Conservation (phyloP, 208 protist genomes). For the Borovskyia barvae region DNA sequence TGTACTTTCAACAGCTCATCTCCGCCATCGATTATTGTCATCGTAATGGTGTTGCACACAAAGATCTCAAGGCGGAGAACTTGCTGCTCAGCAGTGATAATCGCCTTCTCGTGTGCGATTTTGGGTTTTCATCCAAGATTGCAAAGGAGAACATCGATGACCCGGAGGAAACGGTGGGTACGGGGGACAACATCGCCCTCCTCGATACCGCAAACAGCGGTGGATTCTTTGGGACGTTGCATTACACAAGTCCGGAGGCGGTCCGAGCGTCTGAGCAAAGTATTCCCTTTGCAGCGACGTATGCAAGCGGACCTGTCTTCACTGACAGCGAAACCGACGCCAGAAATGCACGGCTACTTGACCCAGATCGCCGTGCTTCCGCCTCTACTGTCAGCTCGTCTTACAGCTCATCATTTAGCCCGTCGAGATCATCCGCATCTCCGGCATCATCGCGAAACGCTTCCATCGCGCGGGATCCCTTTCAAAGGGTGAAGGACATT, state of each 20-base stretch:
- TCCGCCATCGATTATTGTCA: conserved; percentile 94
- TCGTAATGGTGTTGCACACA: conserved; percentile 79
- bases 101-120: conserved; percentile 86
- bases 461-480: not conserved
- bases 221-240: conserved; percentile 65
- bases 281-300: not conserved
- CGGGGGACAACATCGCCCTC: conserved; percentile 33
- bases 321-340: too few relatives aligned
- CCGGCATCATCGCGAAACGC: conserved; percentile 10
- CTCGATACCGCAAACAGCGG: conserved; percentile 30
- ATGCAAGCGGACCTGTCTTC: too few relatives aligned
- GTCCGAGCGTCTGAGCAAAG: conserved; percentile 46
- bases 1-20: conserved; percentile 95
- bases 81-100: conserved; percentile 73
- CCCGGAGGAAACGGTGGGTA: conserved; percentile 33
- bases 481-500: too few relatives aligned
- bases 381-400: conserved; percentile 1
- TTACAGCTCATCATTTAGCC: conserved; percentile 2
- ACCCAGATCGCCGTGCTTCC: not conserved
- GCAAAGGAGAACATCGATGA: conserved; percentile 54
- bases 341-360: too few relatives aligned
- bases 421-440: conserved; percentile 7
- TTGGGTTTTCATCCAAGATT: conserved; percentile 82
- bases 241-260: conserved; percentile 87
- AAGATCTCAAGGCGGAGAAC: conserved; percentile 92